Conservation (phyloP, 331 rosid genomes). For the Prunus yedoensis region DNA sequence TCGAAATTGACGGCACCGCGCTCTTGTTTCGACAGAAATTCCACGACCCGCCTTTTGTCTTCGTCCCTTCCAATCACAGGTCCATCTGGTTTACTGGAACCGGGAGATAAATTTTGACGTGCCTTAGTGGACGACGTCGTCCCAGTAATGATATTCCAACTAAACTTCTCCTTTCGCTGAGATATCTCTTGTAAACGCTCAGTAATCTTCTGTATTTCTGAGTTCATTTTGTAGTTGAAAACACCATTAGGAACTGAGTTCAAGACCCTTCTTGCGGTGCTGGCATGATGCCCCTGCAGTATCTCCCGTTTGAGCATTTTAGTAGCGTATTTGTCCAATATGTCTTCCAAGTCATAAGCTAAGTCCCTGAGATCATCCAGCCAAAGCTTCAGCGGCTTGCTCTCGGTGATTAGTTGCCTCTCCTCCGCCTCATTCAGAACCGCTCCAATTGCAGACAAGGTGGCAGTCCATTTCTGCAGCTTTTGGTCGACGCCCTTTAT, state of each 20-base stretch:
- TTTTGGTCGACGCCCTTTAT: neutral
- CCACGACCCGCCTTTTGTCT: neutral
- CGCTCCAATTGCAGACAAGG: neutral
- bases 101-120: no score
- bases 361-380: neutral
- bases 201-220: no score
- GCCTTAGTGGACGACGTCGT: no score
- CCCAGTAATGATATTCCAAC: no score
- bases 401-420: neutral
- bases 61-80: slow-evolving; percentile 8
- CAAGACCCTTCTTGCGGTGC: neutral
- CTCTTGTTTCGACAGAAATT: neutral
- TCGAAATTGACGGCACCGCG: neutral
- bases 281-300: accelerated
- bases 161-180: no score
- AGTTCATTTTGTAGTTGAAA: no score
- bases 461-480: neutral
- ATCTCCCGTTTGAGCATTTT: neutral
- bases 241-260: no score
- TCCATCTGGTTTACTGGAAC: neutral
- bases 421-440: slow-evolving; percentile 3
- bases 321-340: neutral
- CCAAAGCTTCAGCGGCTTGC: neutral
- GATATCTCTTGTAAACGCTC: no score
- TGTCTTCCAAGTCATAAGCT: neutral